Conservation (phyloP, 495 filamentous ascomycete species). For the Sordaria brevicollis region DNA sequence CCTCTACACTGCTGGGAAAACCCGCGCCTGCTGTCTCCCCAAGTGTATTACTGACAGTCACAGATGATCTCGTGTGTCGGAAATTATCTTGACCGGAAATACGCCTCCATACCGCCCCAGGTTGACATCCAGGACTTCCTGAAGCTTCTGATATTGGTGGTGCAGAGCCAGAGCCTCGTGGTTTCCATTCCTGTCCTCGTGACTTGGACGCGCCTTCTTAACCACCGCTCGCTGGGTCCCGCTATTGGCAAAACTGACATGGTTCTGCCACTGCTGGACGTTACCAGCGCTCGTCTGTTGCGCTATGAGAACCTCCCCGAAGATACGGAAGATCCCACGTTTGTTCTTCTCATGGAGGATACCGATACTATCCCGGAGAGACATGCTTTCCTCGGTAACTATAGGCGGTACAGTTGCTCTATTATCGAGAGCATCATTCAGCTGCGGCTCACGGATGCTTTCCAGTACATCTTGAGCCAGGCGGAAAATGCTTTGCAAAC, state of each 20-base stretch:
- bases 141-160: constrained; percentile 64
- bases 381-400: constrained; percentile 96
- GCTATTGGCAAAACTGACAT: constrained; percentile 54
- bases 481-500: constrained; percentile 63
- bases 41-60: constrained; percentile 12
- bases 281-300: constrained; percentile 65
- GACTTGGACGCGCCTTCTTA: constrained; percentile 73
- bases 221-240: constrained; percentile 52
- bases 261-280: constrained; percentile 65
- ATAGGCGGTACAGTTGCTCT: constrained; percentile 75
- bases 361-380: constrained; percentile 90
- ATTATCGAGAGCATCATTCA: constrained; percentile 78
- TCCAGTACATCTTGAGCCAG: constrained; percentile 71
- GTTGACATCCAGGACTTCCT: constrained; percentile 66
- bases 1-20: neutral
- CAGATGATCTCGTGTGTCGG: constrained; percentile 79
- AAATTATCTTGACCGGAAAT: constrained; percentile 70
- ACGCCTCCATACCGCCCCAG: constrained; percentile 41
- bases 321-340: constrained; percentile 67
- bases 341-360: constrained; percentile 78
- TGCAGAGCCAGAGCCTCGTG: constrained; percentile 76
- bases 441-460: constrained; percentile 69
- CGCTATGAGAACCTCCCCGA: constrained; percentile 78
- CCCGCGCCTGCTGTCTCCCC: neutral
- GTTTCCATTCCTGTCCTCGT: constrained; percentile 90